Evolutionary conservation across 139 green algal genomes (phyloP), one percentile per base, ranked within the genome.

Genomic region (Picochlorum sp.): DNA sequence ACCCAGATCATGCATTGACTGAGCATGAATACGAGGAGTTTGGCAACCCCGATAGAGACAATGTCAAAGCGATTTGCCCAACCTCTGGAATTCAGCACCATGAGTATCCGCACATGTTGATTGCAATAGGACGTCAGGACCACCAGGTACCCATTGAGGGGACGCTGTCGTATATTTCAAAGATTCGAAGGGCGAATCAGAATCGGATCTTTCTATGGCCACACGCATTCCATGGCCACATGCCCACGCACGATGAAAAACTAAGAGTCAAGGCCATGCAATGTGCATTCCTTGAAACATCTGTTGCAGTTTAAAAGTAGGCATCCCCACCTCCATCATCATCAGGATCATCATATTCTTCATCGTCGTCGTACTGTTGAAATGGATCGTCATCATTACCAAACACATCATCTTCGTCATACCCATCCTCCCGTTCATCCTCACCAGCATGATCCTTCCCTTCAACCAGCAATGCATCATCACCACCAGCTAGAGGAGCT

Each of bases 11-110:
- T 34, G 86, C 89, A 2, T 75, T 97, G 10, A 95, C 89, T 1
- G 72, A 79, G 54, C 77, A 79, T 31, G 88, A 95, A 65, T 90
- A 79, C 63, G 81, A 83, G 45, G 81, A 85, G 65, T 81, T 76
- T 63, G 65, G 71, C 14, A 50, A 76, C 60, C 65, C 74, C 20
- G 21, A 18, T 15, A 9, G 45, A 38, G 30, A 56, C 7, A n/a
- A 66, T 10, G 24, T 63, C 45, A 21, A 30, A 44, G 20, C 23
- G 4, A 49, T 70, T 26, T 70, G 64, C 31, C 57, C 58, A 13
- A 6, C 11, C 18, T 15, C 11, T 26, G 34, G n/a, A 24, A 15
- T 31, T 6, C 6, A 9, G 26, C 30, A 9, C 26, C 6, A 62
- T 41, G 18, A 49, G 6, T 67, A 68, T 49, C 70, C 70, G 15